These are phyloP conservation scores for Fusarium falciforme DNA, from an alignment of 2,329 filamentous ascomycete species.

Conservation along the genomic window DNA sequence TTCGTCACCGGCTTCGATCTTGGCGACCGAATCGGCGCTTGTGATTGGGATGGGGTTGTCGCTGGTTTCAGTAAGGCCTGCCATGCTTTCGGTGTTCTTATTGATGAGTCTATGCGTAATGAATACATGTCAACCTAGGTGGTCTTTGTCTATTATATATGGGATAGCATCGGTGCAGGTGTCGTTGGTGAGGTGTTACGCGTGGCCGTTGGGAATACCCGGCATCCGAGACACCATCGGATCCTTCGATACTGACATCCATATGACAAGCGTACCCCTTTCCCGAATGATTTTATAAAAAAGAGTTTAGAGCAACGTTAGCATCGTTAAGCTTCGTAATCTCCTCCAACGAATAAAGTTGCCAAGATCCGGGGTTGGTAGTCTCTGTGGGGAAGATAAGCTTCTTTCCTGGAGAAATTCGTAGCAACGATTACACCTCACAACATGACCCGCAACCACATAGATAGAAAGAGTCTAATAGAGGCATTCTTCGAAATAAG, in stretches of 20 bases:
- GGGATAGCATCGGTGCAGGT: not conserved
- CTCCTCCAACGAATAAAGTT: not conserved
- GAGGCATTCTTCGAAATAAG: no score
- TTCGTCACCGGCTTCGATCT: not conserved
- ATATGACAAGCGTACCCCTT: not conserved
- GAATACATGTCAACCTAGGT: not conserved
- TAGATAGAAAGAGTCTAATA: not conserved
- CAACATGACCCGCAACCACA: not conserved
- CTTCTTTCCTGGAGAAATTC: not conserved
- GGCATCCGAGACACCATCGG: not conserved
- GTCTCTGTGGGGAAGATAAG: not conserved
- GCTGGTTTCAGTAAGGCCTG: not conserved
- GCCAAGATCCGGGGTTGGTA: conserved; percentile 10
- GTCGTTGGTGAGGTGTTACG: not conserved
- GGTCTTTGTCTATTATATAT: not conserved
- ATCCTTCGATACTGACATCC: not conserved
- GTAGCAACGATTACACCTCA: not conserved
- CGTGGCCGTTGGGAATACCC: not conserved
- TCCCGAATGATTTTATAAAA: not conserved
- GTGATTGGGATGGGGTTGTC: not conserved
- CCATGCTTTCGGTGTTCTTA: not conserved
- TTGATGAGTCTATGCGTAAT: not conserved
- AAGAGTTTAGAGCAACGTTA: not conserved
- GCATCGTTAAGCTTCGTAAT: not conserved
- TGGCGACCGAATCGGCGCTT: not conserved